These are phyloP conservation scores for Phellinidium pouzarii DNA, from an alignment of 1,284 basidiomycete species.

Conservation along the genomic window DNA sequence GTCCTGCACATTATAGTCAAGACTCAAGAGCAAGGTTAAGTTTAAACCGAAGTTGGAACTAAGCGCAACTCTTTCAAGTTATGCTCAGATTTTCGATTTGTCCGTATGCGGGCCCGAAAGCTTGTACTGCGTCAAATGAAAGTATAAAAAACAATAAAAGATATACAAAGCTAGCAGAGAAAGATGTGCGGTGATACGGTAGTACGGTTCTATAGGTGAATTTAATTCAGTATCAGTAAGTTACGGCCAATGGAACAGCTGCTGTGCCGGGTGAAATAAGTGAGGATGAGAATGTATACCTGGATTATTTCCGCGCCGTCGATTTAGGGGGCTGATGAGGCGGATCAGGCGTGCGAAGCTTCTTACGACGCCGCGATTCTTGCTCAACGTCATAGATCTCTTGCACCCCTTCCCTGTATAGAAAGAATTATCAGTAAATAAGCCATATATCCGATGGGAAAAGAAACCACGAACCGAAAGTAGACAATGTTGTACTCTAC, in stretches of 20 bases:
- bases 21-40: no score
- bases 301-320: constrained; percentile 6
- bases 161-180: no score
- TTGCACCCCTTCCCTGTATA: constrained; percentile 56
- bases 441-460: not conserved
- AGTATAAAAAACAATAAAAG: no score
- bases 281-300: not conserved
- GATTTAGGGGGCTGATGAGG: not conserved
- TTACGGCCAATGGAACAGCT: not conserved
- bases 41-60: no score
- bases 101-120: no score
- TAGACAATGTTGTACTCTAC: constrained; percentile 93
- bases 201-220: not conserved
- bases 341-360: not conserved
- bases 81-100: no score
- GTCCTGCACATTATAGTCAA: no score
- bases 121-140: not conserved
- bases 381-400: constrained; percentile 70
- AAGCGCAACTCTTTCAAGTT: no score
- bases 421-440: not conserved
- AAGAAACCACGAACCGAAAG: constrained; percentile 34
- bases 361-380: constrained; percentile 33
- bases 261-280: not conserved
- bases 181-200: not conserved
- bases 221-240: not conserved